A percentile compares a stretch with the other conserved stretches of the same genome.
These are phyloP conservation scores for Thalassiosira exigua DNA, from an alignment of 352 stramenopile genomes.

Conservation along the genomic window DNA sequence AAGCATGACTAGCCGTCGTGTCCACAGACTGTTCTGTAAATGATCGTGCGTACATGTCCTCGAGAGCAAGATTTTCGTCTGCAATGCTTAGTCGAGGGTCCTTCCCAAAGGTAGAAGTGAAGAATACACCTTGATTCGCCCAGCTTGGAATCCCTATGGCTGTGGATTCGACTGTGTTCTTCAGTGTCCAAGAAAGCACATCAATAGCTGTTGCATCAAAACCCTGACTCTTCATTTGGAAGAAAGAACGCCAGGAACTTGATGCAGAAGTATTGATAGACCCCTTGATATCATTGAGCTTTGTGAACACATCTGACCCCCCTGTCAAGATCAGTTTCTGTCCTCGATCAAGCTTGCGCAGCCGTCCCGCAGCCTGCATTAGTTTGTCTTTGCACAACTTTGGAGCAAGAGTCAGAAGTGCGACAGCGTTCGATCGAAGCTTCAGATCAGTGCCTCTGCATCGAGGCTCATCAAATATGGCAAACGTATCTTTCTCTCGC, in stretches of 20 bases:
- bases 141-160: constrained; percentile 85
- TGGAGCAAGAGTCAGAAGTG: constrained; percentile 88
- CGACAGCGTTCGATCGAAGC: constrained; percentile 80
- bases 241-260: too few species aligned
- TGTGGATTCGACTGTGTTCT: constrained; percentile 87
- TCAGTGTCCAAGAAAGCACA: constrained; percentile 90
- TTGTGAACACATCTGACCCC: constrained; percentile 82
- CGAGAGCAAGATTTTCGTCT: constrained; percentile 54
- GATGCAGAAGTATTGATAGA: constrained; percentile 25
- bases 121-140: constrained; percentile 87
- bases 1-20: constrained; percentile 14
- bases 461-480: constrained; percentile 91
- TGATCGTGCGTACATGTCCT: constrained; percentile 62
- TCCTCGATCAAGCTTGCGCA: constrained; percentile 85
- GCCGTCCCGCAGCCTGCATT: constrained; percentile 90
- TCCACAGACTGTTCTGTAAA: constrained; percentile 37
- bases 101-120: constrained; percentile 48
- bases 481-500: constrained; percentile 88
- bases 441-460: constrained; percentile 91
- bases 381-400: constrained; percentile 91
- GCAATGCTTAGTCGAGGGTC: constrained; percentile 42
- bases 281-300: constrained; percentile 69
- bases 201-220: constrained; percentile 38
- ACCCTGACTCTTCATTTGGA: neutral
- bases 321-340: constrained; percentile 86